Conservation (phyloP, 73 alveolate species). For the Urostyla sp. region DNA sequence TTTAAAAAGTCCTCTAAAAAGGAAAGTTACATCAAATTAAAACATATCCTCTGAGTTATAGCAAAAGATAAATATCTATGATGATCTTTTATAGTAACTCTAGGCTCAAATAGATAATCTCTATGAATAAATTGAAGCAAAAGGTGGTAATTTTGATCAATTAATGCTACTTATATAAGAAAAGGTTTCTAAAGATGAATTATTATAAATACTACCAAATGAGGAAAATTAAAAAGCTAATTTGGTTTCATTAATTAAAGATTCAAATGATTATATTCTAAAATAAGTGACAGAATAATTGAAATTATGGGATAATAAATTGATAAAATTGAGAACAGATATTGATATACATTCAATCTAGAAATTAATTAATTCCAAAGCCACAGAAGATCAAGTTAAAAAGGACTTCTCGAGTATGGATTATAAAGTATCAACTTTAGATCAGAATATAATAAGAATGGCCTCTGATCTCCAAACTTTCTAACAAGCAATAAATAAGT, state of each 20-base stretch:
- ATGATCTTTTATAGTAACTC: too few relatives aligned
- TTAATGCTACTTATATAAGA: too few relatives aligned
- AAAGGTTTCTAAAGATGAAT: conserved; percentile 38
- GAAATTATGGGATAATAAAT: conserved; percentile 46
- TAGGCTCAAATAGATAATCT: too few relatives aligned
- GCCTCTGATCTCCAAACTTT: conserved; percentile 67
- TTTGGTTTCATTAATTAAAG: background rate
- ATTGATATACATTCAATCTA: conserved; percentile 55
- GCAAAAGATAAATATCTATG: too few relatives aligned
- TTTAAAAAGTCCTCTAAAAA: too few relatives aligned
- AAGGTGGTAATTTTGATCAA: too few relatives aligned
- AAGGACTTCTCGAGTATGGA: background rate
- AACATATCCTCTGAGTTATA: too few relatives aligned
- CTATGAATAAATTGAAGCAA: too few relatives aligned
- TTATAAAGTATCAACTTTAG: conserved; percentile 48
- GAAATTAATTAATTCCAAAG: conserved; percentile 31
- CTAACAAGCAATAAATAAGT: conserved; percentile 30
- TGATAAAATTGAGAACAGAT: conserved; percentile 70
- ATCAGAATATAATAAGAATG: conserved; percentile 31
- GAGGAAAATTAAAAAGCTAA: conserved; percentile 22
- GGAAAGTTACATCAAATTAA: too few relatives aligned
- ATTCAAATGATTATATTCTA: background rate
- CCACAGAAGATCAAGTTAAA: conserved; percentile 56
- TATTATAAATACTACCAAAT: conserved; percentile 24
- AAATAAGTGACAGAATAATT: background rate